phyloP scores from a whole-genome alignment of 2,329 filamentous ascomycete genomes.

The Neonectria sp. region DNA sequence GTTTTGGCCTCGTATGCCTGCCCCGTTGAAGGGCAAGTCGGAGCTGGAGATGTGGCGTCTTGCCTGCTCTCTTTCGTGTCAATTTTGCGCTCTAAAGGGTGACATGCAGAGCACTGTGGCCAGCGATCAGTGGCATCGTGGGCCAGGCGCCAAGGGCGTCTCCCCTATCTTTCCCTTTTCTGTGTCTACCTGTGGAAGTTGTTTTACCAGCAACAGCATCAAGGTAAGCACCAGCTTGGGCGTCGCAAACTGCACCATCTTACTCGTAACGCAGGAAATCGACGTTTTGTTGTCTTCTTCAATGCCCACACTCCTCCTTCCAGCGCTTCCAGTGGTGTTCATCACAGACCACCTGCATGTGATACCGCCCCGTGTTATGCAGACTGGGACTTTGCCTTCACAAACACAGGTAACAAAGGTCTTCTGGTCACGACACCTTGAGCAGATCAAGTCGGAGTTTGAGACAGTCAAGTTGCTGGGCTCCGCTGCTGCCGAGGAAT shows the following conservation, averaged over 20 bases:
- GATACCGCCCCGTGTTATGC: constrained; percentile 69
- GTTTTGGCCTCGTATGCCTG: constrained; percentile 77
- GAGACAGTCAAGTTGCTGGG: constrained; percentile 76
- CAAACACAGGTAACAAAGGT: constrained; percentile 73
- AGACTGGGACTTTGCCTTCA: constrained; percentile 63
- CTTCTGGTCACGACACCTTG: constrained; percentile 75
- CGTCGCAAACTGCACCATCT: constrained; percentile 32
- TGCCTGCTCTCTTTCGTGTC: constrained; percentile 73
- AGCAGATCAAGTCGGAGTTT: constrained; percentile 74
- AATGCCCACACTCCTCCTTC: constrained; percentile 72
- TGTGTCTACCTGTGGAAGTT: constrained; percentile 76
- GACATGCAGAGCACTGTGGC: constrained; percentile 32
- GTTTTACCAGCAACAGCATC: constrained; percentile 71
- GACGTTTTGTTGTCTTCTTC: constrained; percentile 76
- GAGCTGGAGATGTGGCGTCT: constrained; percentile 86
- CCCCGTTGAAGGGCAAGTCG: constrained; percentile 74
- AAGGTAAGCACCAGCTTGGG: constrained; percentile 70
- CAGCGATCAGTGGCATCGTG: constrained; percentile 68
- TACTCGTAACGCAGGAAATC: constrained; percentile 71
- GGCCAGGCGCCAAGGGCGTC: constrained; percentile 74
- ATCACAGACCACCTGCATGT: constrained; percentile 74
- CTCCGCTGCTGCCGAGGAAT: constrained; percentile 79
- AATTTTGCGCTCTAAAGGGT: constrained; percentile 72
- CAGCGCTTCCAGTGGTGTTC: constrained; percentile 79
- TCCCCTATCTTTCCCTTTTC: constrained; percentile 81